phyloP scores from a whole-genome alignment of 345 rosid genomes.

The Psidium friedrichsthalianum region DNA sequence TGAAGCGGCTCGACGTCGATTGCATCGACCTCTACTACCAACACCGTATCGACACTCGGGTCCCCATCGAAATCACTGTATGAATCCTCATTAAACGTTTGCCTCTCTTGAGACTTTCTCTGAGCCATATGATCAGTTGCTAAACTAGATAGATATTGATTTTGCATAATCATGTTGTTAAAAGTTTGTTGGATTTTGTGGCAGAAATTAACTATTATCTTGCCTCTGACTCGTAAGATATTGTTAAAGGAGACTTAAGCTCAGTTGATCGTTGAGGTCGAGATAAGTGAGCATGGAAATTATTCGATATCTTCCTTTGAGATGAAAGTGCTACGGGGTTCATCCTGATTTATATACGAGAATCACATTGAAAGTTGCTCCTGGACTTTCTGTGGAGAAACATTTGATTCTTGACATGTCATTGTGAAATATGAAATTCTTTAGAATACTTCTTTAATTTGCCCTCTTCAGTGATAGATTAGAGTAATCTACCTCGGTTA shows the following conservation, averaged over 20 bases:
- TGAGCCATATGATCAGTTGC: neutral
- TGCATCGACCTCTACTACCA: neutral
- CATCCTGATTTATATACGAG: neutral
- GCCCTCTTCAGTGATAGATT: neutral
- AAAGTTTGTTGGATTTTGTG: neutral
- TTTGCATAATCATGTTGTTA: no score
- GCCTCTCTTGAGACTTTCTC: neutral
- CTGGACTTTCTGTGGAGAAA: neutral
- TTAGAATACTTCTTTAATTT: neutral
- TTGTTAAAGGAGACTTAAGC: neutral
- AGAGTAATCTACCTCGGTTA: neutral
- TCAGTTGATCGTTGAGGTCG: neutral
- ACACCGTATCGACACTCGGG: neutral
- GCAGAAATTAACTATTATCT: neutral
- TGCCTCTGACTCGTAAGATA: neutral
- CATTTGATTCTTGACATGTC: neutral
- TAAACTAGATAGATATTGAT: neutral
- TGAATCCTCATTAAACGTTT: neutral
- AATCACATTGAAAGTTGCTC: neutral
- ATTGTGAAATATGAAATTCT: neutral
- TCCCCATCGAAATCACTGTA: constrained; percentile 24
- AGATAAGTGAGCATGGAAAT: neutral
- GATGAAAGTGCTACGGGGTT: neutral
- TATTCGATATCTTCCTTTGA: neutral
- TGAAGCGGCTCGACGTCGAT: constrained; percentile 39